phyloP scores from a whole-genome alignment of 179 eudicot genomes.

The Silene noctiflora region DNA sequence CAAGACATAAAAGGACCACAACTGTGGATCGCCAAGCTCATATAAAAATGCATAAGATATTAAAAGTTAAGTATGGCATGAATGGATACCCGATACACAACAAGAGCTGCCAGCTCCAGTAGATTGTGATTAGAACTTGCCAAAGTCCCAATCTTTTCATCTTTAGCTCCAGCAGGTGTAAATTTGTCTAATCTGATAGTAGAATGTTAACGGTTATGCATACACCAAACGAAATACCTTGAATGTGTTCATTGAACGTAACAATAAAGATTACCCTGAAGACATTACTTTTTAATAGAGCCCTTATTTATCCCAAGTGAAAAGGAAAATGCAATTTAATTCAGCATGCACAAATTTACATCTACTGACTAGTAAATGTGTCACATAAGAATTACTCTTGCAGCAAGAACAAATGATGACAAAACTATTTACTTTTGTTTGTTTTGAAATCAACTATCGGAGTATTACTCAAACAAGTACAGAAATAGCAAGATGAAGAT shows the following conservation, averaged over 20 bases:
- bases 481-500: constrained; percentile 5
- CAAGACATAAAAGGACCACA: not conserved
- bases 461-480: not conserved
- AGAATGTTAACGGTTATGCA: constrained; percentile 2
- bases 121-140: constrained; percentile 57
- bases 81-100: constrained; percentile 70
- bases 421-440: not conserved
- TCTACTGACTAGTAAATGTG: not conserved
- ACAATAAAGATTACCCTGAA: not conserved
- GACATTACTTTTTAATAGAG: not conserved
- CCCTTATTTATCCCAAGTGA: not conserved
- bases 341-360: constrained; percentile 11
- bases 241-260: not conserved
- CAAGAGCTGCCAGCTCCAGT: constrained; percentile 85
- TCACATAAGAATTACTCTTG: not conserved
- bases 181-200: constrained; percentile 54
- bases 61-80: constrained; percentile 5
- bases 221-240: constrained; percentile 2
- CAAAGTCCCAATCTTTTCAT: constrained; percentile 61
- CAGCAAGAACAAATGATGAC: not conserved
- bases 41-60: not conserved
- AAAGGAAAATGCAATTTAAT: not conserved
- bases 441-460: not conserved
- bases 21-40: not conserved
- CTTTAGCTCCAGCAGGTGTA: constrained; percentile 34